Conservation (phyloP, 208 protist species). For the Acanthamoeba divionensis region DNA sequence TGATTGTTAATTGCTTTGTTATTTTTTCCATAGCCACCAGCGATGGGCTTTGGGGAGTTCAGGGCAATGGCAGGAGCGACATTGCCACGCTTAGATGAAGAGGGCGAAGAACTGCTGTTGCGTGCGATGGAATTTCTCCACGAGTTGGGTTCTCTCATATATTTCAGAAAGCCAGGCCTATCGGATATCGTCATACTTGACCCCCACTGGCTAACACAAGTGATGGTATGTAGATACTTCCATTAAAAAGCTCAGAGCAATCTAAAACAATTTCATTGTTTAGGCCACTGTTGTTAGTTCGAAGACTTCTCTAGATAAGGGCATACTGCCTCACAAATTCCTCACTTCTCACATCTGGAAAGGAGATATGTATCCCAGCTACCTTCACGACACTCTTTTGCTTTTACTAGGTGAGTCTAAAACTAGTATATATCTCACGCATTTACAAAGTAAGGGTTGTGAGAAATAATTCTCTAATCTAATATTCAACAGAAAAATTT, state of each 20-base stretch:
- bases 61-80: too few relatives aligned
- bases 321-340: conserved; percentile 38
- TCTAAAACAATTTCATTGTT: background rate
- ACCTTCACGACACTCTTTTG: conserved; percentile 28
- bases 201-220: conserved; percentile 22
- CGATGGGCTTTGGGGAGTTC: too few relatives aligned
- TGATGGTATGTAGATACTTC: conserved; percentile 10
- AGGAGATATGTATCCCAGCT: background rate
- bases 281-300: conserved; percentile 26
- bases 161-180: conserved; percentile 32
- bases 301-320: conserved; percentile 26
- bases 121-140: conserved; percentile 4
- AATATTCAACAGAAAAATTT: conserved; percentile 21
- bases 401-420: background rate
- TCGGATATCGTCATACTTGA: conserved; percentile 45
- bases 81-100: too few relatives aligned
- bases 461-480: too few relatives aligned
- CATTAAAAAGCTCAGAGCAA: background rate
- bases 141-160: conserved; percentile 41
- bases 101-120: background rate
- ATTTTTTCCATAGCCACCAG: too few relatives aligned
- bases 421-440: too few relatives aligned
- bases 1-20: too few relatives aligned
- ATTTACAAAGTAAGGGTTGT: too few relatives aligned
- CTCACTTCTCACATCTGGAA: conserved; percentile 50